phyloP scores from a whole-genome alignment of 1,284 basidiomycete genomes.

The Melampsora occidentalis region DNA sequence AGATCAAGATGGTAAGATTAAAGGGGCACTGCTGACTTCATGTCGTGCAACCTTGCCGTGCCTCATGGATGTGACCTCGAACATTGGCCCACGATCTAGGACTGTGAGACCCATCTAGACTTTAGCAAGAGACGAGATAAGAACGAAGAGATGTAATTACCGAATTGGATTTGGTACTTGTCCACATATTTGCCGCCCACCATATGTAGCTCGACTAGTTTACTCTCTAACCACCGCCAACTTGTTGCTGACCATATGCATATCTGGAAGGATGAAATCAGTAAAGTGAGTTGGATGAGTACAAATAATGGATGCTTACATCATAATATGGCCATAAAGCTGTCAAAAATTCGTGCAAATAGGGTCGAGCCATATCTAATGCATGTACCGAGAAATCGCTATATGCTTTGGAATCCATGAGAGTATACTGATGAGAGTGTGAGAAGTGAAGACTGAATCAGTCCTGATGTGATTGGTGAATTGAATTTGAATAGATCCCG shows the following conservation, averaged over 20 bases:
- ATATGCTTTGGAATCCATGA: conserved; percentile 44
- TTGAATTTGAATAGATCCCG: conserved; percentile 58
- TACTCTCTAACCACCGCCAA: conserved; percentile 88
- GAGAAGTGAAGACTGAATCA: background rate
- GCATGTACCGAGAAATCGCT: conserved; percentile 40
- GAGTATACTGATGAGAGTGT: conserved; percentile 22
- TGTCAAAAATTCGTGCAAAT: conserved; percentile 70
- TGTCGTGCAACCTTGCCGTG: conserved; percentile 74
- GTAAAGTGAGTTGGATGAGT: conserved; percentile 68
- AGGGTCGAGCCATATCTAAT: conserved; percentile 42
- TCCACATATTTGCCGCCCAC: conserved; percentile 62
- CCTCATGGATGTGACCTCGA: conserved; percentile 73
- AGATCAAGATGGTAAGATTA: conserved; percentile 46
- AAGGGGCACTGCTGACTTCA: conserved; percentile 54
- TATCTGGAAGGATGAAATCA: conserved; percentile 60
- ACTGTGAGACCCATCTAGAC: conserved; percentile 47
- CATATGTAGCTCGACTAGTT: conserved; percentile 82
- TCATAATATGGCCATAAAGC: conserved; percentile 52
- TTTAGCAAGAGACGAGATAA: conserved; percentile 57
- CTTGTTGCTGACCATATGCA: conserved; percentile 66
- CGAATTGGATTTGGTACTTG: conserved; percentile 62
- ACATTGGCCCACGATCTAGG: conserved; percentile 82
- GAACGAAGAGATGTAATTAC: conserved; percentile 54
- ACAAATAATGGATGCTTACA: conserved; percentile 52
- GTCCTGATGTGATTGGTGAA: background rate